These are phyloP conservation scores for Gloeophyllum trabeum DNA, from an alignment of 768 basidiomycete genomes.

Conservation along the genomic window DNA sequence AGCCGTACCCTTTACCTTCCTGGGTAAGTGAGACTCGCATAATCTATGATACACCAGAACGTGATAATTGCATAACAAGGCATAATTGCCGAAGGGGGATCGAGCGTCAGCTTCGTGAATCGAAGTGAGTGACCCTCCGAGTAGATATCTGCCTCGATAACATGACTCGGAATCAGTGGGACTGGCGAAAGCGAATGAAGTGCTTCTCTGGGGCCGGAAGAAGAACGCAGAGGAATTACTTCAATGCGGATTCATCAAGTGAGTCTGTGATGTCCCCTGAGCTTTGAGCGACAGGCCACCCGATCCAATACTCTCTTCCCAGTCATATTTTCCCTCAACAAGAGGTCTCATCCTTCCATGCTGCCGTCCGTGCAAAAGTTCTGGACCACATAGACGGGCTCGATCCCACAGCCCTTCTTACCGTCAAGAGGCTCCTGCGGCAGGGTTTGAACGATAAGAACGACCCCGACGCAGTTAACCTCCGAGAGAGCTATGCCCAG, in stretches of 20 bases:
- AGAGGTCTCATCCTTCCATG: conserved; percentile 39
- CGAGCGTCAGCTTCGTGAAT: conserved; percentile 59
- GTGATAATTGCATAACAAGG: conserved; percentile 33
- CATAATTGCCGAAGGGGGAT: conserved; percentile 56
- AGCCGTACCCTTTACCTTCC: conserved; percentile 55
- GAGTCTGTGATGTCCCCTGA: conserved; percentile 6
- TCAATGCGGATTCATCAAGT: conserved; percentile 58
- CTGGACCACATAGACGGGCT: conserved; percentile 46
- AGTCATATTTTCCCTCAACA: conserved; percentile 54
- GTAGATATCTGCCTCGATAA: not conserved
- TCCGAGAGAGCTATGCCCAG: conserved; percentile 64
- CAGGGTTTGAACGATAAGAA: conserved; percentile 51
- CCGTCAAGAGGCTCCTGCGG: conserved; percentile 41
- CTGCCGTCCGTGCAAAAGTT: conserved; percentile 35
- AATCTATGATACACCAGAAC: not conserved
- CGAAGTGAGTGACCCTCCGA: conserved; percentile 30
- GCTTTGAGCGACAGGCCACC: not conserved
- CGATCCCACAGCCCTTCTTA: conserved; percentile 40
- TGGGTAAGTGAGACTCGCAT: conserved; percentile 26
- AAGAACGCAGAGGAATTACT: conserved; percentile 46
- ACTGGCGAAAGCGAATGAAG: conserved; percentile 57
- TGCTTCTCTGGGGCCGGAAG: conserved; percentile 60
- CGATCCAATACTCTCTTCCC: conserved; percentile 5
- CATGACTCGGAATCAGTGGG: conserved; percentile 37
- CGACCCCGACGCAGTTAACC: conserved; percentile 49